These are phyloP conservation scores for Cladosporium sp. DNA, from an alignment of 2,329 filamentous ascomycete genomes.

Conservation along the genomic window DNA sequence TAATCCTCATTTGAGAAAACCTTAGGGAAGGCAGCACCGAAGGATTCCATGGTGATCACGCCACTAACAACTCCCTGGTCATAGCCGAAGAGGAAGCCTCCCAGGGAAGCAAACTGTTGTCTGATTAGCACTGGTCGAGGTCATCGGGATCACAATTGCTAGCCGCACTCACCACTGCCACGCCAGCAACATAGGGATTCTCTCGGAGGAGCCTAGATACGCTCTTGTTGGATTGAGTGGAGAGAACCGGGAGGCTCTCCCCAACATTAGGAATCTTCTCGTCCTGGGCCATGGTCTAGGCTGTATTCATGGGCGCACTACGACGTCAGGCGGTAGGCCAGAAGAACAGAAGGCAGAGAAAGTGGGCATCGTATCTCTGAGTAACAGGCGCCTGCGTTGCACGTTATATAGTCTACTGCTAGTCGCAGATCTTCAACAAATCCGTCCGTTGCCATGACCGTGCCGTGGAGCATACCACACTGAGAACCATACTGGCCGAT, in stretches of 20 bases:
- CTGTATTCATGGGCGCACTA: no score
- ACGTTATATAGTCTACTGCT: no score
- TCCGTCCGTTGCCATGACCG: no score
- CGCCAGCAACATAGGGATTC: constrained; percentile 1
- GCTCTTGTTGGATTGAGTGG: background rate
- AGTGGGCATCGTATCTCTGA: no score
- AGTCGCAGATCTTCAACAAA: no score
- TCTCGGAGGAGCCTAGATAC: background rate
- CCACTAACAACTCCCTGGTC: constrained; percentile 7
- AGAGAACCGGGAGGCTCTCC: background rate
- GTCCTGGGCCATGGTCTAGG: constrained; percentile 1
- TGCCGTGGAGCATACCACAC: no score
- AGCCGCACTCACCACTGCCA: constrained; percentile 1
- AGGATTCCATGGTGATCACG: constrained; percentile 7
- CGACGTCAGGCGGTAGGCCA: no score
- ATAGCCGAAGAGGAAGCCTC: constrained; percentile 9
- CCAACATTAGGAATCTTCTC: background rate
- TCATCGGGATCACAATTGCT: background rate
- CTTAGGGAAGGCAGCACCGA: background rate
- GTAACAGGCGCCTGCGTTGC: no score
- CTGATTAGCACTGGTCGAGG: background rate
- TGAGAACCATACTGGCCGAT: no score
- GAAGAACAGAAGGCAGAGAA: no score
- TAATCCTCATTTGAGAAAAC: background rate
- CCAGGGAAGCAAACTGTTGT: constrained; percentile 1